phyloP scores from a whole-genome alignment of 1,284 basidiomycete genomes.

The Hypsizygus ulmarius region DNA sequence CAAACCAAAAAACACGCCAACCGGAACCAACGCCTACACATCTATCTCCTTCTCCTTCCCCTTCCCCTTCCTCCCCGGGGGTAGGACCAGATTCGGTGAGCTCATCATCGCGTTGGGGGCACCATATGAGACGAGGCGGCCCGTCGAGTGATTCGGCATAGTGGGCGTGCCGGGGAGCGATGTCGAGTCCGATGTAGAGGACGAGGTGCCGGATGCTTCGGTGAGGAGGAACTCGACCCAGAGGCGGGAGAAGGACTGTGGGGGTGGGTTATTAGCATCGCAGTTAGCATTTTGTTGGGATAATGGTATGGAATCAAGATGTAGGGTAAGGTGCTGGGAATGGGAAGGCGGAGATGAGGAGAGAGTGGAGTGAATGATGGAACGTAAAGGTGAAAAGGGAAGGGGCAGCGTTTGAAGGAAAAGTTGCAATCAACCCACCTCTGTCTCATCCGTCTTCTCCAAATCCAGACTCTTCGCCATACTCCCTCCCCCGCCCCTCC shows the following conservation, averaged over 20 bases:
- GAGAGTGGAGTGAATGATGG: too few species aligned
- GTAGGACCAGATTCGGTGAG: conserved; percentile 48
- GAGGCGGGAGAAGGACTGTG: conserved; percentile 88
- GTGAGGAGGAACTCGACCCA: conserved; percentile 96
- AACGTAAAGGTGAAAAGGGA: neutral
- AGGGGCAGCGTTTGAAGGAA: neutral
- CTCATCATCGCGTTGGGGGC: conserved; percentile 43
- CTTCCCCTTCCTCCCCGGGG: conserved; percentile 45
- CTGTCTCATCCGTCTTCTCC: conserved; percentile 74
- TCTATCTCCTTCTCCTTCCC: conserved; percentile 30
- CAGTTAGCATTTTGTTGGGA: too few species aligned
- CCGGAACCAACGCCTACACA: too few species aligned
- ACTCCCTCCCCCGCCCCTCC: conserved; percentile 46
- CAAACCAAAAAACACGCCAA: too few species aligned
- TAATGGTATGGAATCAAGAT: too few species aligned
- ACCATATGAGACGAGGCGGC: conserved; percentile 46
- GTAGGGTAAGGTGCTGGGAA: too few species aligned
- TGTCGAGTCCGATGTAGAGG: conserved; percentile 34
- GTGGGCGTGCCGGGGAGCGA: conserved; percentile 55
- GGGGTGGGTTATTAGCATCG: neutral
- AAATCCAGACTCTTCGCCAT: conserved; percentile 52
- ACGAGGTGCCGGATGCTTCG: conserved; percentile 69
- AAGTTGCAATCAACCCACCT: too few species aligned
- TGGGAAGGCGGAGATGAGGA: too few species aligned
- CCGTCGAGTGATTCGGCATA: conserved; percentile 16